Percentiles rank a stretch among this genome's conserved stretches.
Conservation (phyloP, 1,284 basidiomycete genomes). For the Amylostereum chailletii region DNA sequence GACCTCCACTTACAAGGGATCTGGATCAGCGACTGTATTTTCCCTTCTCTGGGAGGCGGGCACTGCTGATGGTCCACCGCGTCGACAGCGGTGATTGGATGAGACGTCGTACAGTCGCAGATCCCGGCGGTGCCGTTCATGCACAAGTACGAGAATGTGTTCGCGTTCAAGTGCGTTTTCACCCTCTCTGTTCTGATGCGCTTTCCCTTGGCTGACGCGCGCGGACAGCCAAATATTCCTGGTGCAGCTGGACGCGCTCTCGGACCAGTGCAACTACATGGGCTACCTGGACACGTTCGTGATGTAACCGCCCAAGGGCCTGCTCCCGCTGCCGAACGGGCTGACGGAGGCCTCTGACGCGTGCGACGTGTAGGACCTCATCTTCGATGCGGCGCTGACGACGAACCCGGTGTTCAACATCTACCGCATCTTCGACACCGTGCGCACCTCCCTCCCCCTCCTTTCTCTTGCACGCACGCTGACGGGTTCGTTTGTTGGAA, state of each 20-base stretch:
- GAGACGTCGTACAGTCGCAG: slow-evolving; percentile 47
- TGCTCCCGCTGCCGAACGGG: slow-evolving; percentile 51
- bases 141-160: slow-evolving; percentile 50
- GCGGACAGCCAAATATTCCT: slow-evolving; percentile 47
- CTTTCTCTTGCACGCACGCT: neutral
- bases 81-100: slow-evolving; percentile 43
- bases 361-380: slow-evolving; percentile 61
- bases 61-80: neutral
- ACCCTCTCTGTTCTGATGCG: neutral
- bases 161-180: slow-evolving; percentile 45
- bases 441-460: slow-evolving; percentile 15
- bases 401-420: slow-evolving; percentile 72
- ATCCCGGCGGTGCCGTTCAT: slow-evolving; percentile 59
- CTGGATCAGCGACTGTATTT: slow-evolving; percentile 59
- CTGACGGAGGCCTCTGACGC: slow-evolving; percentile 29
- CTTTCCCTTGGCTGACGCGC: neutral
- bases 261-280: slow-evolving; percentile 50
- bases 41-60: slow-evolving; percentile 12
- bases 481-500: slow-evolving; percentile 14
- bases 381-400: slow-evolving; percentile 48
- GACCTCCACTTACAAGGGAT: slow-evolving; percentile 52
- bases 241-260: slow-evolving; percentile 41
- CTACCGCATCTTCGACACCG: slow-evolving; percentile 67
- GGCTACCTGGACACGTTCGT: slow-evolving; percentile 54
- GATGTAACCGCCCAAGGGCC: slow-evolving; percentile 53